These are phyloP conservation scores for Botrytis medusae DNA, from an alignment of 2,329 filamentous ascomycete genomes.

Conservation along the genomic window DNA sequence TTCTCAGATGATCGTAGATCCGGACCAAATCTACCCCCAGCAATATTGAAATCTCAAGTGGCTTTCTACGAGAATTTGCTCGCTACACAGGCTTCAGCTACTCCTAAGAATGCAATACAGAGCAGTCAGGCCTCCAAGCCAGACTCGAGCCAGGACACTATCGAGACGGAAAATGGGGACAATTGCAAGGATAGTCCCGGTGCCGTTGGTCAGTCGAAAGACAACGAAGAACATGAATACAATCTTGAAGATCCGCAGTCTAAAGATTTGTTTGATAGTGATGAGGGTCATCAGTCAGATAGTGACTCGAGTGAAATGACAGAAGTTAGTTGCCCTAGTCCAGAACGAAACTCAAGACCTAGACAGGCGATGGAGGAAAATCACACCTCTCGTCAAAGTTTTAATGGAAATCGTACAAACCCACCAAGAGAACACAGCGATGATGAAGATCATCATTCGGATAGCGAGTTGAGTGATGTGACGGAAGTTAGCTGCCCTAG, in stretches of 20 bases:
- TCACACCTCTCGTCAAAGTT: not conserved
- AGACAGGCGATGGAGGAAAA: not conserved
- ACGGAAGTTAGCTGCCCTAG: not conserved
- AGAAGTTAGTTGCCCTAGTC: not conserved
- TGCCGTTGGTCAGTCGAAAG: not conserved
- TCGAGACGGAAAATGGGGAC: not conserved
- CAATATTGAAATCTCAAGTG: slow-evolving; percentile 33
- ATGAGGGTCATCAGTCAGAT: not conserved
- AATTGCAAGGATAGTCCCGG: not conserved
- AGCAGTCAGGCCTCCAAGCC: not conserved
- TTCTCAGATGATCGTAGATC: slow-evolving; percentile 29
- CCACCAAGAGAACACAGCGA: not conserved
- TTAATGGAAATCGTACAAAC: not conserved
- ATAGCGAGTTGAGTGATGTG: not conserved
- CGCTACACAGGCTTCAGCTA: not conserved
- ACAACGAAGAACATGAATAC: not conserved
- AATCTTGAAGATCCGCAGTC: not conserved
- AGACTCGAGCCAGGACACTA: not conserved
- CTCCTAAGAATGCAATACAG: not conserved
- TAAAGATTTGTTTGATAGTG: not conserved
- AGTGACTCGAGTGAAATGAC: not conserved
- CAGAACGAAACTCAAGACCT: not conserved
- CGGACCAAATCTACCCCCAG: slow-evolving; percentile 42
- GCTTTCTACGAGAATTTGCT: slow-evolving; percentile 22
- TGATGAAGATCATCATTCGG: not conserved